Evolutionary conservation across 306 rosid species (phyloP).

Genomic region (Boehmeria nivea): DNA sequence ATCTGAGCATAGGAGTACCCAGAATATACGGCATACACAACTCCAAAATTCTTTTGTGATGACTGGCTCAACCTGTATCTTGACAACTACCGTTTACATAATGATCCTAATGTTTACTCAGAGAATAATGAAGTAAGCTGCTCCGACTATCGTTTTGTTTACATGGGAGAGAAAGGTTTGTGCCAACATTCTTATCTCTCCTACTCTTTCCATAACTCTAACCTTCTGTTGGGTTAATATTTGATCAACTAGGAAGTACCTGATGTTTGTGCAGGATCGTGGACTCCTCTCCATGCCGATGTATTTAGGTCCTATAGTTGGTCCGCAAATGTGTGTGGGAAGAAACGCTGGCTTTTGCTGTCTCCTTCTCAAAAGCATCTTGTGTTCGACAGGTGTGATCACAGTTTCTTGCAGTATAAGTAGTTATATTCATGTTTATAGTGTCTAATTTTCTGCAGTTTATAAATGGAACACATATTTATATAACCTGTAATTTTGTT

Average conservation of each 20-base stretch:
- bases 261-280: conserved; percentile 59
- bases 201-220: conserved; percentile 1
- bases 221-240: not conserved
- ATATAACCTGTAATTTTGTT: too few relatives aligned
- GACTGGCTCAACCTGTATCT: conserved; percentile 95
- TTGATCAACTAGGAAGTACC: conserved; percentile 13
- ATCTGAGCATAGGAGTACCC: conserved; percentile 69
- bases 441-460: too few relatives aligned
- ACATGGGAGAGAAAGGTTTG: conserved; percentile 87
- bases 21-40: conserved; percentile 62
- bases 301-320: conserved; percentile 95
- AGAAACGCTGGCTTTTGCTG: conserved; percentile 82
- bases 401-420: conserved; percentile 16
- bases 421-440: too few relatives aligned
- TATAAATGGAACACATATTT: too few relatives aligned
- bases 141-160: conserved; percentile 93
- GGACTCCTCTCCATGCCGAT: conserved; percentile 99
- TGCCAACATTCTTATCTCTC: conserved; percentile 1
- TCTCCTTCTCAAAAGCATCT: conserved; percentile 76
- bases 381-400: conserved; percentile 71
- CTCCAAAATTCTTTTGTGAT: conserved; percentile 73
- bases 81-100: conserved; percentile 65
- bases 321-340: conserved; percentile 91
- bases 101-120: conserved; percentile 44
- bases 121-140: conserved; percentile 63